Conservation (phyloP, 805 yeast genomes). For the Metschnikowia lunata region DNA sequence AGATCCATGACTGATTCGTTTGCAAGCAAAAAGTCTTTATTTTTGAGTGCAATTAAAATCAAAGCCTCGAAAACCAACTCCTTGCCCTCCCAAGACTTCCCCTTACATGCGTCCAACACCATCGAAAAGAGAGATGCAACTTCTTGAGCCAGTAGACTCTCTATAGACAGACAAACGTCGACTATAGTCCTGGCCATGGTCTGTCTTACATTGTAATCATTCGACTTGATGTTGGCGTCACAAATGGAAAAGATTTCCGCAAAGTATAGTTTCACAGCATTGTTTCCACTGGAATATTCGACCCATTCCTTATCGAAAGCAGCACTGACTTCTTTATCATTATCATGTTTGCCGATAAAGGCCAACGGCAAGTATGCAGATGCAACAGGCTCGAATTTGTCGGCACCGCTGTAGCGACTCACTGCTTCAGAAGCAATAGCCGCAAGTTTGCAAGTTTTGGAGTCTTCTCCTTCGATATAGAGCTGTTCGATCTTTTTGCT, state of each 20-base stretch:
- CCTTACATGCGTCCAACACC: slow-evolving; percentile 58
- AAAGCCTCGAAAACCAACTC: slow-evolving; percentile 70
- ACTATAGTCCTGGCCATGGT: slow-evolving; percentile 67
- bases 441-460: slow-evolving; percentile 46
- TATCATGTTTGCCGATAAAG: slow-evolving; percentile 72
- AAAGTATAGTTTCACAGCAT: slow-evolving; percentile 64
- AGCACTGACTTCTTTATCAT: slow-evolving; percentile 39
- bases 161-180: slow-evolving; percentile 48
- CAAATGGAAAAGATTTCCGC: slow-evolving; percentile 60
- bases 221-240: slow-evolving; percentile 48
- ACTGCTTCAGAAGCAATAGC: slow-evolving; percentile 63
- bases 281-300: slow-evolving; percentile 68
- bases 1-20: slow-evolving; percentile 26
- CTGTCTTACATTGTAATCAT: slow-evolving; percentile 60
- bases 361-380: slow-evolving; percentile 71
- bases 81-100: slow-evolving; percentile 87
- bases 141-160: slow-evolving; percentile 13
- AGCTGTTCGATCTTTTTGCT: slow-evolving; percentile 45
- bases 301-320: slow-evolving; percentile 68
- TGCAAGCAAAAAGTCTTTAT: slow-evolving; percentile 29
- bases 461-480: slow-evolving; percentile 55
- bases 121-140: slow-evolving; percentile 42
- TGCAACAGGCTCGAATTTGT: slow-evolving; percentile 58
- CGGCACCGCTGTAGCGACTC: slow-evolving; percentile 58
- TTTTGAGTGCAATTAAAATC: slow-evolving; percentile 50